Evolutionary conservation across 441 rosid species (phyloP).

Genomic region (Pelargonium fulgidum): DNA sequence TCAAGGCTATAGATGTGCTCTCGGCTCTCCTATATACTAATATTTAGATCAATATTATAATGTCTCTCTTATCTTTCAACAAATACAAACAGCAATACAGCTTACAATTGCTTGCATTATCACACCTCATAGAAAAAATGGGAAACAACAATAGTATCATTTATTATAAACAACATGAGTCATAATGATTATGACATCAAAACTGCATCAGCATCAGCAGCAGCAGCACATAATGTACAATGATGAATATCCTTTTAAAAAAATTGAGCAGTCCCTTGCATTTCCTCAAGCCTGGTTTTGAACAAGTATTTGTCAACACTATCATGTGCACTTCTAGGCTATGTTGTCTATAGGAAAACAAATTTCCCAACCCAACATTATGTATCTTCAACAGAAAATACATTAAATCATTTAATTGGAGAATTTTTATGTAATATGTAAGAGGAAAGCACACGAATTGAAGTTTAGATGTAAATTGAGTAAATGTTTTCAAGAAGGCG

Average conservation of each 20-base stretch:
- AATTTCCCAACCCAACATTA: neutral
- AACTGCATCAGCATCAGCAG: neutral
- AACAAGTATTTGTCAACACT: neutral
- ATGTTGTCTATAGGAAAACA: neutral
- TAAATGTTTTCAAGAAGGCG: neutral
- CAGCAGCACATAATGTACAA: neutral
- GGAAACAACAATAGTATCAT: neutral
- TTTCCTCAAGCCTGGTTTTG: neutral
- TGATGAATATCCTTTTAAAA: neutral
- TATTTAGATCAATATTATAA: too few species aligned
- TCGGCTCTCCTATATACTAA: too few species aligned
- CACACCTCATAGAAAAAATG: neutral
- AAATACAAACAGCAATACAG: neutral
- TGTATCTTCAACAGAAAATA: neutral
- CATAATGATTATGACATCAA: neutral
- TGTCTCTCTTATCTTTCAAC: too few species aligned
- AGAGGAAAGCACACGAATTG: neutral
- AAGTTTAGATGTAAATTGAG: neutral
- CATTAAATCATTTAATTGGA: neutral
- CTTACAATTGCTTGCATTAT: neutral
- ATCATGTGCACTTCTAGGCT: neutral
- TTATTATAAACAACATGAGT: neutral
- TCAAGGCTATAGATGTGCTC: too few species aligned
- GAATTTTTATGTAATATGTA: neutral
- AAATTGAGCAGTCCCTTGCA: neutral